Percentiles rank a stretch among this genome's conserved stretches.
Evolutionary conservation across 177 flowering plant genomes (phyloP).

Genomic region (Tripterygium wilfordii): DNA sequence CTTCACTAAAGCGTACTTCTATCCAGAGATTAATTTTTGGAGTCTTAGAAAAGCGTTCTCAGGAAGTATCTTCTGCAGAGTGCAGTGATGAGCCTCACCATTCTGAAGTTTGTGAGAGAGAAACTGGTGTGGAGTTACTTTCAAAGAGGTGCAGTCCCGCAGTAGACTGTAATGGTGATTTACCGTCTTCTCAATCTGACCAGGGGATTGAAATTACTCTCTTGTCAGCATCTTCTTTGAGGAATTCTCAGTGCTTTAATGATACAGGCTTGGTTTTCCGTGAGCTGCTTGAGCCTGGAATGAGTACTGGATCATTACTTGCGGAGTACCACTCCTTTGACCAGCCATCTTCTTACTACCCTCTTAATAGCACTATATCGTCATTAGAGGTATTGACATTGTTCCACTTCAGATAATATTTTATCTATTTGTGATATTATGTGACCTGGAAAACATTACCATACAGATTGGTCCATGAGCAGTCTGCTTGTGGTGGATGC

Average conservation of each 20-base stretch:
- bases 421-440: no score
- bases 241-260: slow-evolving; percentile 23
- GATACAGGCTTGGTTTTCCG: slow-evolving; percentile 41
- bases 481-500: no score
- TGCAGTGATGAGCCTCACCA: slow-evolving; percentile 20
- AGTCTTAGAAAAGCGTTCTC: slow-evolving; percentile 30
- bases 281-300: slow-evolving; percentile 44
- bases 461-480: no score
- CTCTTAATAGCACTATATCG: slow-evolving; percentile 21
- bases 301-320: slow-evolving; percentile 27
- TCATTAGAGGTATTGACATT: slow-evolving; percentile 49
- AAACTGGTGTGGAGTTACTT: slow-evolving; percentile 29
- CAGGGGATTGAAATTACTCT: slow-evolving; percentile 43
- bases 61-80: slow-evolving; percentile 21
- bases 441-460: no score
- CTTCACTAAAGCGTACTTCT: slow-evolving; percentile 66
- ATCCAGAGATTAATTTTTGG: slow-evolving; percentile 60
- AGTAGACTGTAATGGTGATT: slow-evolving; percentile 18
- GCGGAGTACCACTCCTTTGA: slow-evolving; percentile 25
- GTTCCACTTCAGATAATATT: no score
- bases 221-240: slow-evolving; percentile 31
- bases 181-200: slow-evolving; percentile 16
- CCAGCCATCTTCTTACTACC: slow-evolving; percentile 25
- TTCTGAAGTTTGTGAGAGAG: slow-evolving; percentile 19
- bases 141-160: slow-evolving; percentile 21